phyloP scores from a whole-genome alignment of 1,284 basidiomycete genomes.

The Cutaneotrichosporon daszewskae region DNA sequence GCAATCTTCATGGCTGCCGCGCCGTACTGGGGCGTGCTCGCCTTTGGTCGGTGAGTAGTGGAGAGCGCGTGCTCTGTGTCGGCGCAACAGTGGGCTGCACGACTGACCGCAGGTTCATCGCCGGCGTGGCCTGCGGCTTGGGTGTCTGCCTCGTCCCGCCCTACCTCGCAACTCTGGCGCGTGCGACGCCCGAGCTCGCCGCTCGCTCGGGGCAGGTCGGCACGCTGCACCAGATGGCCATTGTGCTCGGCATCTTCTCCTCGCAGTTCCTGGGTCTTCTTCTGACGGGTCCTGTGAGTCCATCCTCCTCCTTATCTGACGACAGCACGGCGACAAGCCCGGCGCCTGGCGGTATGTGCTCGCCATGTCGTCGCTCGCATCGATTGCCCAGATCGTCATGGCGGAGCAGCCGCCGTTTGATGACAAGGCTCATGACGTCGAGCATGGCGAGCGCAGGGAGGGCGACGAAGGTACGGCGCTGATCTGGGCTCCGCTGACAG shows the following conservation, averaged over 20 bases:
- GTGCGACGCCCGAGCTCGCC: slow-evolving; percentile 45
- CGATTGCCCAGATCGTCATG: slow-evolving; percentile 57
- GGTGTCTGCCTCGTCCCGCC: slow-evolving; percentile 81
- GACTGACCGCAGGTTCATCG: slow-evolving; percentile 56
- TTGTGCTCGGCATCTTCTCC: slow-evolving; percentile 74
- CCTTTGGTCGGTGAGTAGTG: slow-evolving; percentile 11
- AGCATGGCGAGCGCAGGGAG: slow-evolving; percentile 1
- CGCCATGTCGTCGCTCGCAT: slow-evolving; percentile 58
- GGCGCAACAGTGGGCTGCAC: neutral
- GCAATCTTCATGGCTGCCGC: slow-evolving; percentile 62
- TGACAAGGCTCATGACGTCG: neutral
- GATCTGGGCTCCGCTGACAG: neutral
- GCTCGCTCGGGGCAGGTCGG: slow-evolving; percentile 51
- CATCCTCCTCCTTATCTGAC: neutral
- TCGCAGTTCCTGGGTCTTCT: slow-evolving; percentile 55
- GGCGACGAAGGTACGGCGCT: slow-evolving; percentile 2
- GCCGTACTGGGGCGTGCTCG: slow-evolving; percentile 56
- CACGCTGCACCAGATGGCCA: slow-evolving; percentile 79
- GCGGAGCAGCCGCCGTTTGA: slow-evolving; percentile 2
- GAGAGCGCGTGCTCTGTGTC: neutral
- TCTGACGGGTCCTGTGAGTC: slow-evolving; percentile 37
- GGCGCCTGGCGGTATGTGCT: slow-evolving; percentile 67
- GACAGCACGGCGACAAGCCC: slow-evolving; percentile 36
- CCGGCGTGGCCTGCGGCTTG: slow-evolving; percentile 73
- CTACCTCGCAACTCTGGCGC: slow-evolving; percentile 75